These are phyloP conservation scores for Zymoseptoria pseudotritici DNA, from an alignment of 2,329 filamentous ascomycete species.

Conservation along the genomic window DNA sequence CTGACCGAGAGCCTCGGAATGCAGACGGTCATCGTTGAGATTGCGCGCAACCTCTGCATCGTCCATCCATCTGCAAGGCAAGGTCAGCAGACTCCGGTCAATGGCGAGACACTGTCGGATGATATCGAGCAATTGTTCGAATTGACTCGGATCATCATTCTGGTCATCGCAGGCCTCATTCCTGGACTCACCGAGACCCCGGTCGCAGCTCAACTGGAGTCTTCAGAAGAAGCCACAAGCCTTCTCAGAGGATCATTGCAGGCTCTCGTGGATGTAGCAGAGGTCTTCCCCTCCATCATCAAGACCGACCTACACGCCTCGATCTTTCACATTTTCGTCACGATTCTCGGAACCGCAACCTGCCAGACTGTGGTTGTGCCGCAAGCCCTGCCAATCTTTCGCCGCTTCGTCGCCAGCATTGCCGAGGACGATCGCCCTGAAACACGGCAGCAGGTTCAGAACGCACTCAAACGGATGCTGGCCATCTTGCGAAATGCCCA, in stretches of 20 bases:
- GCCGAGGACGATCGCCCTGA: conserved; percentile 37
- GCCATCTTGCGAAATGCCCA: conserved; percentile 70
- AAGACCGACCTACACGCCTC: conserved; percentile 93
- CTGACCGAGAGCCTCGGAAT: conserved; percentile 85
- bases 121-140: conserved; percentile 98
- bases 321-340: conserved; percentile 93
- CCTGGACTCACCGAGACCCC: conserved; percentile 65
- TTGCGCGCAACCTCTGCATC: conserved; percentile 81
- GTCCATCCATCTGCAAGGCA: conserved; percentile 82
- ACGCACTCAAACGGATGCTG: conserved; percentile 74
- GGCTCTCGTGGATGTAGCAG: conserved; percentile 85
- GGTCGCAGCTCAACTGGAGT: conserved; percentile 45
- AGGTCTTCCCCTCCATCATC: conserved; percentile 94
- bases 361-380: conserved; percentile 88
- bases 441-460: conserved; percentile 65
- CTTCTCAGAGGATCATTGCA: conserved; percentile 75
- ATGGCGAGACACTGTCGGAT: conserved; percentile 68
- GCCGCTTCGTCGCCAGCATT: conserved; percentile 78
- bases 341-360: conserved; percentile 75
- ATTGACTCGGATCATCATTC: conserved; percentile 87
- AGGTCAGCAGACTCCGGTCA: conserved; percentile 31
- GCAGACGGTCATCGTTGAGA: conserved; percentile 87
- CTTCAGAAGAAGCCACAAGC: conserved; percentile 78
- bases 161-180: conserved; percentile 80
- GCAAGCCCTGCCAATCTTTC: conserved; percentile 81